phyloP scores from a whole-genome alignment of 2,329 filamentous ascomycete species.

The Alternaria longipes region DNA sequence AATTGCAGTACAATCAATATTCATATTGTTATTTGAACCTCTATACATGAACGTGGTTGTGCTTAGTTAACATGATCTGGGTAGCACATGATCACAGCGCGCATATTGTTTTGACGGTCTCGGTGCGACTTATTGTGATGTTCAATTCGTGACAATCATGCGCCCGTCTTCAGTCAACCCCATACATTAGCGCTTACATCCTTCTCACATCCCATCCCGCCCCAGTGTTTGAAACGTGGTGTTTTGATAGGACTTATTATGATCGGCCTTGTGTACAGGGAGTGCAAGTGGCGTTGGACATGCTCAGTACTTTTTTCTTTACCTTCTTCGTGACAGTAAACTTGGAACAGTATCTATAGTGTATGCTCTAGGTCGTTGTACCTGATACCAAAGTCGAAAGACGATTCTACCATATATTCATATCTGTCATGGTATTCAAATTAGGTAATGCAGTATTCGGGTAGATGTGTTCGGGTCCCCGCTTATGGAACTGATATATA shows the following conservation, averaged over 20 bases:
- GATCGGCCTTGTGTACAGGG: not conserved
- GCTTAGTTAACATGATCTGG: not conserved
- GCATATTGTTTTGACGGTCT: not conserved
- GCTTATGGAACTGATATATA: not conserved
- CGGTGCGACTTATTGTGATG: not conserved
- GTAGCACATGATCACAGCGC: not conserved
- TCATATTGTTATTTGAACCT: not conserved
- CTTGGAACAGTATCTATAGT: not conserved
- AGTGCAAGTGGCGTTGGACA: not conserved
- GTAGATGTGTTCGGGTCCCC: not conserved
- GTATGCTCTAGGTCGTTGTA: not conserved
- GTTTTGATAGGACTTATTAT: not conserved
- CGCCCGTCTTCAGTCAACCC: not conserved
- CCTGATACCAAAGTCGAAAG: not conserved
- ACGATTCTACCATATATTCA: not conserved
- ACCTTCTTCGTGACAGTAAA: not conserved
- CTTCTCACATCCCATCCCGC: not conserved
- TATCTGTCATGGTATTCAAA: not conserved
- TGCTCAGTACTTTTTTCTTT: not conserved
- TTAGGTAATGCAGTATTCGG: not conserved
- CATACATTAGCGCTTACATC: not conserved
- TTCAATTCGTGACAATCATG: not conserved
- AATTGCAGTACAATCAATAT: constrained; percentile 1
- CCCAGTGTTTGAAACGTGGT: not conserved
- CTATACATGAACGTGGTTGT: not conserved